These are phyloP conservation scores for Solanum paucissectum DNA, from an alignment of 257 asterid species.

Conservation along the genomic window DNA sequence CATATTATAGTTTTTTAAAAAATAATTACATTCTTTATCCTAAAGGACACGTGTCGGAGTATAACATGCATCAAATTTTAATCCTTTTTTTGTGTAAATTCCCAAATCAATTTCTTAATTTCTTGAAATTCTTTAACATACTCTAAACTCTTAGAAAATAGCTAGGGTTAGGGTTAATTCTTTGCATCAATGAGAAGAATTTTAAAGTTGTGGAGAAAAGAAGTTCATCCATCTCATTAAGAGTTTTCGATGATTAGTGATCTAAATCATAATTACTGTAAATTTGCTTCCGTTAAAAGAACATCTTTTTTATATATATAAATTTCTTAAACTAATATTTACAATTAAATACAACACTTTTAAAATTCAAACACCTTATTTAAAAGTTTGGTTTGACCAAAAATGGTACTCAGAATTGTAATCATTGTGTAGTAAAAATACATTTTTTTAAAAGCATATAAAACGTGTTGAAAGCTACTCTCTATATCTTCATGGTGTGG, in stretches of 20 bases:
- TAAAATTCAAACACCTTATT: neutral
- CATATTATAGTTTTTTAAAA: no score
- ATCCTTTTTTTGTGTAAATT: neutral
- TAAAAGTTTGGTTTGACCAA: neutral
- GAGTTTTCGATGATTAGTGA: no score
- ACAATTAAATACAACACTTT: neutral
- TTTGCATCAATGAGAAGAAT: no score
- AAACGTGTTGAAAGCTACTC: neutral
- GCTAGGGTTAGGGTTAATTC: no score
- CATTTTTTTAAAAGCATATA: neutral
- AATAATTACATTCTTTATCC: neutral
- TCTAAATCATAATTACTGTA: no score
- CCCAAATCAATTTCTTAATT: neutral
- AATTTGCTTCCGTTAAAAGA: no score
- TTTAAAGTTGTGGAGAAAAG: no score
- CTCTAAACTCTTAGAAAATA: no score
- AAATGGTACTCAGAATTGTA: neutral
- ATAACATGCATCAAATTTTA: neutral
- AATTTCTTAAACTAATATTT: no score
- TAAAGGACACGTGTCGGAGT: neutral
- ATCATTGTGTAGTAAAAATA: neutral
- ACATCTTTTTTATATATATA: no score
- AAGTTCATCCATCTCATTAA: no score
- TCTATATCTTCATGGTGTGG: neutral
- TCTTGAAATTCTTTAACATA: neutral